Base-by-base conservation (phyloP, 805 yeast genomes). In the Saccharomycopsis babjevae region DNA sequence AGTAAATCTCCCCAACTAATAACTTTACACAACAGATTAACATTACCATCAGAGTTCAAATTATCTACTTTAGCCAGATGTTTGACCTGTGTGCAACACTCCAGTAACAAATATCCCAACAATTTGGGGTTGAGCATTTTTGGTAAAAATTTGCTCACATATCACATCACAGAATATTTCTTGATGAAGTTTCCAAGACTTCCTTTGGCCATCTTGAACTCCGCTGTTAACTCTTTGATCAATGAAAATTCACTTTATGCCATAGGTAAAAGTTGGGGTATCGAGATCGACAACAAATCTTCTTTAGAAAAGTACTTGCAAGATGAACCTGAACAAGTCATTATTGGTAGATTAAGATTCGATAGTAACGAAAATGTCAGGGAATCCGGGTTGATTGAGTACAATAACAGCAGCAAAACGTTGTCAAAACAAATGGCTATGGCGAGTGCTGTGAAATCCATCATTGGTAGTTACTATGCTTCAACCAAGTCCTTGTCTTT, bases 241-340 rank as follows among this genome's bases (percentile, higher is more conserved):
- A 88, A 93, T 3, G 80, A 83, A 40, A 80, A 77, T 16, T 79
- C 90, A 0, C 76, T 94, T 61, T 76, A 82, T 42, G 81, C 80
- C 57, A 76, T 91, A 30, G 97, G 91, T 40, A 79, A 78, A 68
- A 69, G 75, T 20, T 94, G 97, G 97, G 99, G 99, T 74, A 84
- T 94, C 57, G 92, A 90, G 73, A 78, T 80, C 18, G 97, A 92
- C 70, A 73, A 74, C 7, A 75, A 83, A 5, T 74, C 89, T 22
- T 78, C 84, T 55, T 72, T 90, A 62, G 84, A 85, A 57, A 83
- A 89, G 67, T 83, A 79, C 67, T 75, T 90, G 66, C 78, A 85
- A 38, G 81, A 86, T 59, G 96, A 87, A 70, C 83, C 88, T 18
- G 83, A 81, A 64, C 79, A 82, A 62, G 78, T 85, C 69, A 80